A percentile compares a stretch with the other conserved stretches of the same genome.
phyloP scores from a whole-genome alignment of 306 rosid species.

The Hylodesmum podocarpum region DNA sequence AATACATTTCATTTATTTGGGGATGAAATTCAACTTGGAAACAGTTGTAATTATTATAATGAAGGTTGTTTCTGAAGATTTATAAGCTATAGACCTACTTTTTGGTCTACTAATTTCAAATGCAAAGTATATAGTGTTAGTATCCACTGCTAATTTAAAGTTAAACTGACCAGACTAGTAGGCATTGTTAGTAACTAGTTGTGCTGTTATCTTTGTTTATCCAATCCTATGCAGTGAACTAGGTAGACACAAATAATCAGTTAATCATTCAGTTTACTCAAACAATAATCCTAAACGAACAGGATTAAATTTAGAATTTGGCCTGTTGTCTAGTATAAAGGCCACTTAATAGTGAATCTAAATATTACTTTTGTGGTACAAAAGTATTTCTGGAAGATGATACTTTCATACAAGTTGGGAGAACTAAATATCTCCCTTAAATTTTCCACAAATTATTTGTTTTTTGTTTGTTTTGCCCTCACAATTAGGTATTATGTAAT shows the following conservation, averaged over 20 bases:
- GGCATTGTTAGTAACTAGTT: background rate
- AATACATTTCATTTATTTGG: background rate
- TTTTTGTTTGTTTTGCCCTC: background rate
- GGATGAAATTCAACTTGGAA: background rate
- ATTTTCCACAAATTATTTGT: background rate
- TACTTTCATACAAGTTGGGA: background rate
- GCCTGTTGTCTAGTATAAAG: background rate
- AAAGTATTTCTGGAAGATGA: constrained; percentile 14
- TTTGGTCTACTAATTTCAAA: background rate
- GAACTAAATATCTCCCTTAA: background rate
- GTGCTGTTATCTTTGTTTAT: background rate
- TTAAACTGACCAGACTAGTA: background rate
- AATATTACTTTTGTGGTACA: background rate
- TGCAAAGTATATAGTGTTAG: background rate
- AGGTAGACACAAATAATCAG: background rate
- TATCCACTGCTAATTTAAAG: background rate
- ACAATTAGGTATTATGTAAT: background rate
- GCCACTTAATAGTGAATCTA: background rate
- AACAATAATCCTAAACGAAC: background rate
- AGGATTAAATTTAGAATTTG: background rate
- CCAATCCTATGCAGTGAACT: background rate
- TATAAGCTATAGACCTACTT: background rate
- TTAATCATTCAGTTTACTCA: constrained; percentile 14
- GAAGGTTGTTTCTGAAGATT: background rate
- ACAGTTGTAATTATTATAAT: background rate